Evolutionary conservation across 208 protist genomes (phyloP).

Genomic region (Trypanosoma lewisi): DNA sequence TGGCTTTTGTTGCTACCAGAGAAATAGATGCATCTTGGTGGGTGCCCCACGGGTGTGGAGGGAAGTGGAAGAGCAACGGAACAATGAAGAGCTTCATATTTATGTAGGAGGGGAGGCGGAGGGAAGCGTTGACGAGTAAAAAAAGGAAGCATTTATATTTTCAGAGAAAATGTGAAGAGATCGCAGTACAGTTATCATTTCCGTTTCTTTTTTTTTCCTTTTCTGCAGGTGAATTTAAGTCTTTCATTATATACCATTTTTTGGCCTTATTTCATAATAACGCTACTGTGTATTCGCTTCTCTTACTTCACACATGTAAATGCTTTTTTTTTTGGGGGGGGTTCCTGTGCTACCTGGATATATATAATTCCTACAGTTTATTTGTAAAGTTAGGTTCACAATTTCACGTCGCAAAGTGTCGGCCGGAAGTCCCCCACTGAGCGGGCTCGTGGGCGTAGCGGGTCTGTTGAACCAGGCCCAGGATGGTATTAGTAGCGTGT

Average conservation of each 20-base stretch:
- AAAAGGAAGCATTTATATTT: not conserved
- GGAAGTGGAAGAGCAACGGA: not conserved
- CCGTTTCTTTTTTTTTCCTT: not conserved
- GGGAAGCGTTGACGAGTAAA: conserved; percentile 3
- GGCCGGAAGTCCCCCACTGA: not conserved
- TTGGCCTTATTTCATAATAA: too few species aligned
- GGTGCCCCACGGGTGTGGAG: too few species aligned
- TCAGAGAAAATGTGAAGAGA: not conserved
- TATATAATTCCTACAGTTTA: too few species aligned
- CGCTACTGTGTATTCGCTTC: too few species aligned
- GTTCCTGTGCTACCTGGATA: too few species aligned
- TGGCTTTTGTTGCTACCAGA: not conserved
- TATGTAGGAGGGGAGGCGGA: not conserved
- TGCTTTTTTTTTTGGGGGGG: too few species aligned
- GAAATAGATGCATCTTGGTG: not conserved
- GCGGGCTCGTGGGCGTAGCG: not conserved
- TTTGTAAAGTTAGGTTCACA: not conserved
- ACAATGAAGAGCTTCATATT: not conserved
- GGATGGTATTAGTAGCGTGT: conserved; percentile 7
- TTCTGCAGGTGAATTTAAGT: not conserved
- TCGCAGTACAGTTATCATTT: too few species aligned
- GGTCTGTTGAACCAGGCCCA: conserved; percentile 1
- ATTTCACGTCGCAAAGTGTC: conserved; percentile 6
- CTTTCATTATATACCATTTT: not conserved
- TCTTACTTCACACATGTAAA: too few species aligned